Evolutionary conservation across 1,284 basidiomycete species (phyloP), one percentile per base, ranked within the genome.

Genomic region (Apiotrichum gamsii): DNA sequence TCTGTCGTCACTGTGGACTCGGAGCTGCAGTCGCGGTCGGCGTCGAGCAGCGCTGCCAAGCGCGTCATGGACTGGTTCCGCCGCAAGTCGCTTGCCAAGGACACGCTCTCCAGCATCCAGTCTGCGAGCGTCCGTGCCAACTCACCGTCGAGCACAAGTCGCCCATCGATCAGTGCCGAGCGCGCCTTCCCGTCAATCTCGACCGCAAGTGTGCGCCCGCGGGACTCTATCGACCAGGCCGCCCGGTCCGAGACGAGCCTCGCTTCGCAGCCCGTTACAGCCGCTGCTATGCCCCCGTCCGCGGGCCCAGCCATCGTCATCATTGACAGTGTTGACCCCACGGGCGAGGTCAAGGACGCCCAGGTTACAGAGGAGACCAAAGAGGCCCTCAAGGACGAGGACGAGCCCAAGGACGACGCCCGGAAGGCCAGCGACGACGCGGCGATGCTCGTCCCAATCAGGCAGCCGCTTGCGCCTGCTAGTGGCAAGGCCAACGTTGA

Each of bases 41-140:
- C 73, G 0, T 76, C 77, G 16, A 75, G 74, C 28, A 75, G 72
- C 41, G 76, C 78, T 23, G 78, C 79, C 21, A 80, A 80, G 66
- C 75, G 77, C 44, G 79, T 81, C 49, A 81, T 81, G 78, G 78
- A 80, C 58, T 81, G 79, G 79, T 81, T 81, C 74, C 64, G 79
- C 28, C 74, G 77, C 52, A 78, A 77, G 64, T 76, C 74, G 25
- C 62, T 77, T 4, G 74, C 72, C 21, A 73, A 72, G 46, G 68
- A 68, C 43, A 64, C 69, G 0, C 47, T 67, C 18, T 42, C 45
- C 19, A 54, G 44, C 19, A 48, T 65, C 52, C 60, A 64, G 49
- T 46, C 46, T 2, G 47, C 53, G 15, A 43, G 34, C n/a, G 29
- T 58, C 6, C 53, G 53, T 20, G 56, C 54, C 19, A 61, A 64